phyloP scores from a whole-genome alignment of 768 basidiomycete genomes.

The Crassisporium funariophilum region DNA sequence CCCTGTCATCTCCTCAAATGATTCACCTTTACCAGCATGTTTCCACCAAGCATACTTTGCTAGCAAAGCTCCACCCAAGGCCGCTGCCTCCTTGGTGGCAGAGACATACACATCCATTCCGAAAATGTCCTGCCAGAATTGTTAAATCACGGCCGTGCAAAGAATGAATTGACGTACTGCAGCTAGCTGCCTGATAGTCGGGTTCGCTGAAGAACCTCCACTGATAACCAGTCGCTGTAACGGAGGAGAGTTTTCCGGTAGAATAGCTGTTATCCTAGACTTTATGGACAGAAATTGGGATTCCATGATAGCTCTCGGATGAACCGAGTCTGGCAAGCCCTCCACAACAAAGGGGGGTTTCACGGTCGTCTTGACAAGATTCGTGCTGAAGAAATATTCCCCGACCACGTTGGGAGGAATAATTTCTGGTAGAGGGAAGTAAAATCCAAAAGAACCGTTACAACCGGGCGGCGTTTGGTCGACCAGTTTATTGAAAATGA shows the following conservation, averaged over 20 bases:
- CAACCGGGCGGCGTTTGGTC: slow-evolving; percentile 57
- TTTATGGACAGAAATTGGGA: slow-evolving; percentile 84
- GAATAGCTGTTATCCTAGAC: slow-evolving; percentile 67
- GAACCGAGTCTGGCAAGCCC: slow-evolving; percentile 45
- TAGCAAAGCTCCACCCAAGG: slow-evolving; percentile 69
- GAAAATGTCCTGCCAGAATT: slow-evolving; percentile 59
- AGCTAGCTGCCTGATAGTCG: slow-evolving; percentile 69
- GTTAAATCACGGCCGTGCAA: background rate
- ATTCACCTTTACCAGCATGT: slow-evolving; percentile 41
- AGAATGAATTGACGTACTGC: slow-evolving; percentile 43
- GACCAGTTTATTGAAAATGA: slow-evolving; percentile 66
- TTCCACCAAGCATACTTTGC: slow-evolving; percentile 77
- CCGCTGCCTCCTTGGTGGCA: slow-evolving; percentile 68
- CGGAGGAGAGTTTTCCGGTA: slow-evolving; percentile 55
- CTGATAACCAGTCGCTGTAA: slow-evolving; percentile 73
- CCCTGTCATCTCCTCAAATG: slow-evolving; percentile 67
- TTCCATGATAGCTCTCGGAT: slow-evolving; percentile 80
- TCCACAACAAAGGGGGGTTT: slow-evolving; percentile 31
- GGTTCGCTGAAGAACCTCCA: slow-evolving; percentile 78
- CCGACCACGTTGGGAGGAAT: slow-evolving; percentile 80
- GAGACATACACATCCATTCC: slow-evolving; percentile 73
- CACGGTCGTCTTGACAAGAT: slow-evolving; percentile 25
- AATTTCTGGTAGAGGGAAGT: slow-evolving; percentile 86
- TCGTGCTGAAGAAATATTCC: slow-evolving; percentile 60
- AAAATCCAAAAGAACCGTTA: slow-evolving; percentile 66